Evolutionary conservation across 805 yeast genomes (phyloP).

Genomic region (Myxozyma sirexii): DNA sequence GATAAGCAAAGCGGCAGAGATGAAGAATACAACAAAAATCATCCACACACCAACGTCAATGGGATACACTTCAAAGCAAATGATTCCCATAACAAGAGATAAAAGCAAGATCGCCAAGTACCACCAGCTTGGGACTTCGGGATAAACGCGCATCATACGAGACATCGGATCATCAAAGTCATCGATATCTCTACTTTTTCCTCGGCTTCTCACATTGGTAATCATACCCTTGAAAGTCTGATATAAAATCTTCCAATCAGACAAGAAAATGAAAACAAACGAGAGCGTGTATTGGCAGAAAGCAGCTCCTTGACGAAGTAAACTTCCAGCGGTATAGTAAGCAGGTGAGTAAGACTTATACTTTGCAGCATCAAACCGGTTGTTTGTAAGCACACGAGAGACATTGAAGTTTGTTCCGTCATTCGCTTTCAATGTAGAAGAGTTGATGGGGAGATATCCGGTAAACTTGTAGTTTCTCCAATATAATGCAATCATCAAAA

Average conservation of each 20-base stretch:
- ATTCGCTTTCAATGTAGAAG: slow-evolving; percentile 53
- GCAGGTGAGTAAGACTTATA: slow-evolving; percentile 66
- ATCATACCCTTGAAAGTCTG: slow-evolving; percentile 6
- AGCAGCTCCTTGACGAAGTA: slow-evolving; percentile 60
- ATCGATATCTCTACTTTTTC: slow-evolving; percentile 56
- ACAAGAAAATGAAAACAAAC: slow-evolving; percentile 45
- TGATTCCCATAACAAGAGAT: slow-evolving; percentile 47
- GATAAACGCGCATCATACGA: slow-evolving; percentile 54
- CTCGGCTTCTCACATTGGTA: slow-evolving; percentile 44
- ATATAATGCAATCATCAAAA: slow-evolving; percentile 54
- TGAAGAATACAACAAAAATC: slow-evolving; percentile 56
- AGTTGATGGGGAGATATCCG: slow-evolving; percentile 57
- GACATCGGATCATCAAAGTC: slow-evolving; percentile 49
- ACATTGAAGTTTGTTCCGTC: slow-evolving; percentile 56
- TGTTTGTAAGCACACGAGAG: slow-evolving; percentile 51
- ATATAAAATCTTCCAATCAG: slow-evolving; percentile 17
- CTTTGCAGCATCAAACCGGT: slow-evolving; percentile 49
- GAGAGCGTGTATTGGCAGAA: slow-evolving; percentile 61
- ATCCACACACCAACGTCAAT: slow-evolving; percentile 64
- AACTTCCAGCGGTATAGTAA: slow-evolving; percentile 56
- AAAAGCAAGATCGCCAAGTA: slow-evolving; percentile 53
- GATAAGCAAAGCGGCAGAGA: slow-evolving; percentile 58
- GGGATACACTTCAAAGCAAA: slow-evolving; percentile 47
- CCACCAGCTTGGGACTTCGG: slow-evolving; percentile 68
- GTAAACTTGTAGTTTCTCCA: slow-evolving; percentile 58